Evolutionary conservation across 768 basidiomycete species (phyloP), one percentile per base, ranked within the genome.

Genomic region (Pleurotus eryngii): DNA sequence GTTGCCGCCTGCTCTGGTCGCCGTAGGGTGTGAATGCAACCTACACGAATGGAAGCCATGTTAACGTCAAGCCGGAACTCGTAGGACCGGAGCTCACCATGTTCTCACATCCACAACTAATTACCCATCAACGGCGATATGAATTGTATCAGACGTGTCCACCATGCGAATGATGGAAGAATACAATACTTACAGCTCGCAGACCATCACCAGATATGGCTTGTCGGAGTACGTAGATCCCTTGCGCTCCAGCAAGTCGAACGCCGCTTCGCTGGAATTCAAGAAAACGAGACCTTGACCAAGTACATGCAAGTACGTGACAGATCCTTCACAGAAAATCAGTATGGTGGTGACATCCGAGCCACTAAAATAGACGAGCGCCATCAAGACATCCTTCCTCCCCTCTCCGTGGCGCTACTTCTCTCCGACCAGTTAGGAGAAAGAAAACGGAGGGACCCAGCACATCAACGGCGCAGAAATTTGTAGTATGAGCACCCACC

Each of bases 191-290:
- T 63, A 89, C 80, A 90, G 73, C 51, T 91, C 87, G 20, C 85
- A 83, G 12, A 72, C 74, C 89, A 92, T 90, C 45, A 86, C 75
- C 20, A 89, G 72, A 22, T 74, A 71, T 0, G 87, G 87, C 67
- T 86, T 88, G 71, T 90, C 90, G 6, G 89, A 85, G 67, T 90
- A 91, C 26, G 89, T 84, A 7, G 79, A 72, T 5, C 88, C 86
- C 27, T 82, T 80, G 64, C 82, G 86, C 56, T 91, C 89, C 61
- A 92, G 72, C 56, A 92, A 70, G 37, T 90, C 89, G 39, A 75
- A 73, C 0, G 78, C 80, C 0, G 77, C 83, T 38, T 86, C 78
- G 5, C 78, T 76, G 35, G 79, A 80, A 69, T 84, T 87, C 51
- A 90, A 63, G 69, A 91, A 86, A 27, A 90, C 74, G 35, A 92